Evolutionary conservation across 345 rosid species (phyloP), one percentile per base, ranked within the genome.

Genomic region (Camelina neglecta): DNA sequence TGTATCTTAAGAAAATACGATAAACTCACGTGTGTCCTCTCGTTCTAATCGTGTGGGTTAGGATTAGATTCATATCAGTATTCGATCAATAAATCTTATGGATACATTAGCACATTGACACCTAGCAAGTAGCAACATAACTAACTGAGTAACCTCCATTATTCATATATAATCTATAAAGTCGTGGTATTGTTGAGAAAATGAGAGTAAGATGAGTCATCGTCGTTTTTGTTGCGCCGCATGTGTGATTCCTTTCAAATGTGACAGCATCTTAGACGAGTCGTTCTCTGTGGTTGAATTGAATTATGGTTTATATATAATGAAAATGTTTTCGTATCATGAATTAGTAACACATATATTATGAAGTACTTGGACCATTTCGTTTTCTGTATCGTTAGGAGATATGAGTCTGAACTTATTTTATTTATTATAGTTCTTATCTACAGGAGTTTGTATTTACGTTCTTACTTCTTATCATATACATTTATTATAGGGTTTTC

Each of bases 341-440:
- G 38, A 29, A 26, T 50, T 26, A 31, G 31, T 57, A 26, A 21
- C n/a, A 48, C 53, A 48, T 55, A 44, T 5, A 35, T 1, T 18
- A 10, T 9, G 4, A n/a, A 49, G 54, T 60, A 18, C 18, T 18
- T 67, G 69, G 49, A 68, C 11, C 31, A 15, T 51, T 20, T 69
- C 69, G 33, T 69, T 69, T 68, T 75, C 58, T 21, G 10, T 53
- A 60, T 60, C 53, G 69, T 53, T 61, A 42, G 60, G 54, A 75
- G 57, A 61, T 75, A 60, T 6, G 73, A 29, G 7, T 11, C 3
- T 60, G 23, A 33, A 31, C 18, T 75, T 33, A 41, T 60, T 12
- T 21, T 21, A 75, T 41, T 68, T 60, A 68, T 15, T 69, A 71
- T 63, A 63, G 56, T 60, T 60, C 79, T 67, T 75, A 75, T 75